Evolutionary conservation across 768 basidiomycete genomes (phyloP), one percentile per base, ranked within the genome.

Genomic region (Calvatia gigantea): DNA sequence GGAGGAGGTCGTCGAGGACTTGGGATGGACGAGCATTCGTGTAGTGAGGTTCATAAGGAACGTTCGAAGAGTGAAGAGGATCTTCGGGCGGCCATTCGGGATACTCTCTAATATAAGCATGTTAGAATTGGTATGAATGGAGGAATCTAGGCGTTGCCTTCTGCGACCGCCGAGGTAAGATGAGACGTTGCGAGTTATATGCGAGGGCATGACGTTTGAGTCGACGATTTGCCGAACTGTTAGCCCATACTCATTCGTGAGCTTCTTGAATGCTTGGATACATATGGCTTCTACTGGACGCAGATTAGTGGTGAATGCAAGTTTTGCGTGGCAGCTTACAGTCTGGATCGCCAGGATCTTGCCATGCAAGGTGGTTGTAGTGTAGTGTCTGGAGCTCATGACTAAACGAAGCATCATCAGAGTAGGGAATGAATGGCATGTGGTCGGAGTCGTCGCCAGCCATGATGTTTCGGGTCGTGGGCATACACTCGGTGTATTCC

Each of bases 361-460:
- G 75, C 87, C 88, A 89, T 0, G 75, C 75, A 49, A 83, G 71
- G 2, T 64, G 63, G 7, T 62, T 64, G 64, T 86, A 79, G 4
- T 78, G 71, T 12, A 62, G 50, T 2, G 68, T 61, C 59, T 86
- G 79, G 14, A 48, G 61, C 2, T 42, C 28, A 31, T 65, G 68
- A 47, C 81, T 60, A 59, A 89, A 90, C 0, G 44, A 61, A 2
- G 76, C 74, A 41, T 89, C 86, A 61, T 89, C 86, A 0, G 79
- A 73, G 50, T 81, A 81, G 1, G 86, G 86, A 5, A 87, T 66
- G 64, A 87, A 89, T 2, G 74, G 72, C 74, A 87, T 77, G 19
- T 69, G 65, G 56, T 75, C 71, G 5, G 80, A 69, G 56, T 88
- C 87, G 57, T 88, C 86, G 3, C 82, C 85, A 15, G 72, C 69